These are phyloP conservation scores for Rhodotorula sphaerocarpa DNA, from an alignment of 768 basidiomycete species.

Conservation along the genomic window DNA sequence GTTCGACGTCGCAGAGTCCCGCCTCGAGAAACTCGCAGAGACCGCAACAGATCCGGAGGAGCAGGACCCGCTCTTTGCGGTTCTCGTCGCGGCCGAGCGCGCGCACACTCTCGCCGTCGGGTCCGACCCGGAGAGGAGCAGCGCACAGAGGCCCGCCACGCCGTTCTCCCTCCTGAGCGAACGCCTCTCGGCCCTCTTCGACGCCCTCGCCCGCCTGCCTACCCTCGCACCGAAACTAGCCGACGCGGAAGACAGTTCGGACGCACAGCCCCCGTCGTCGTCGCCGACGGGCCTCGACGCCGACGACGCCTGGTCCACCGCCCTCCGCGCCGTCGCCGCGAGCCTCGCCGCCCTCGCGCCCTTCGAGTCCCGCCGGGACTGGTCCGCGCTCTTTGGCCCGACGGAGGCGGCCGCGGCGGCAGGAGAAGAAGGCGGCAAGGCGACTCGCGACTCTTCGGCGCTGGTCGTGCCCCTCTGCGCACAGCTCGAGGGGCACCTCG, in stretches of 20 bases:
- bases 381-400: too few species aligned
- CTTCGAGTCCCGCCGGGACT: too few species aligned
- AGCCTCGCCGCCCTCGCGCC: conserved; percentile 4
- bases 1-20: conserved; percentile 12
- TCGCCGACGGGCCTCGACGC: background rate
- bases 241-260: background rate
- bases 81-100: background rate
- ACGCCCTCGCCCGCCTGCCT: background rate
- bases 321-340: background rate
- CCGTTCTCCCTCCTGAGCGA: background rate
- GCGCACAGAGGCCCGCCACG: background rate
- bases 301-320: background rate
- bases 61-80: background rate
- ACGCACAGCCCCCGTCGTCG: background rate
- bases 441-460: background rate
- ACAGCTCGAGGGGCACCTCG: background rate
- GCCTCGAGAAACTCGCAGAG: background rate
- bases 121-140: too few species aligned
- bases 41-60: background rate
- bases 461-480: background rate
- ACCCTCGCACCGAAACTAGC: background rate
- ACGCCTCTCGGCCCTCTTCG: background rate
- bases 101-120: background rate
- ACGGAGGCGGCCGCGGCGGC: too few species aligned
- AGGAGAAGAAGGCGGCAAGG: too few species aligned